Percentiles rank a stretch among this genome's conserved stretches.
phyloP scores from a whole-genome alignment of 768 basidiomycete species.

The Hirschioporus abietinus region DNA sequence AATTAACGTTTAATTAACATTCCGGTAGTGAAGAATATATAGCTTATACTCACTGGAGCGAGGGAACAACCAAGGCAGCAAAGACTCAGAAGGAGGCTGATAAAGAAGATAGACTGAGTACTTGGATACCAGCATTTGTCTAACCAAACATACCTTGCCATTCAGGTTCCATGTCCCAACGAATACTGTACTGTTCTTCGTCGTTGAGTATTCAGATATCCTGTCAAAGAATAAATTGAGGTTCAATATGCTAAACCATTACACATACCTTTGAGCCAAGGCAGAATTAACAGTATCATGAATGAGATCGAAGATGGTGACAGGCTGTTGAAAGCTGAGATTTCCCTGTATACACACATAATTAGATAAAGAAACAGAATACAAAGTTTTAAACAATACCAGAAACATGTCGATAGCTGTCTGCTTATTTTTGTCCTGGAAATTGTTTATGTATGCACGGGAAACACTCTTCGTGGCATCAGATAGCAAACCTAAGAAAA shows the following conservation, averaged over 20 bases:
- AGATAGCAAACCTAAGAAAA: slow-evolving; percentile 67
- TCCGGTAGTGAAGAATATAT: neutral
- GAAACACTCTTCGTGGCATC: slow-evolving; percentile 97
- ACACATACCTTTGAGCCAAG: slow-evolving; percentile 58
- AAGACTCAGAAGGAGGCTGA: slow-evolving; percentile 72
- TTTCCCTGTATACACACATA: slow-evolving; percentile 68
- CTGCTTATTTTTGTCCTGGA: slow-evolving; percentile 94
- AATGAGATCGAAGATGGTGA: slow-evolving; percentile 90
- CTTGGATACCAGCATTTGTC: neutral
- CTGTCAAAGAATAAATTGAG: slow-evolving; percentile 31
- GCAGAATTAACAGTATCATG: slow-evolving; percentile 79
- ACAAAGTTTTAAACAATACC: slow-evolving; percentile 38
- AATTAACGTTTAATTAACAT: slow-evolving; percentile 6
- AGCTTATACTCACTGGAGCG: slow-evolving; percentile 50
- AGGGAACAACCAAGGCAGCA: slow-evolving; percentile 90
- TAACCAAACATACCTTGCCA: slow-evolving; percentile 55
- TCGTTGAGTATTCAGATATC: slow-evolving; percentile 77
- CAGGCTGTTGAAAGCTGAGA: slow-evolving; percentile 78
- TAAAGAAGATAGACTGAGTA: slow-evolving; percentile 9
- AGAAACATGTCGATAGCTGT: slow-evolving; percentile 93
- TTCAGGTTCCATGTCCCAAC: slow-evolving; percentile 96
- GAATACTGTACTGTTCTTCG: slow-evolving; percentile 68
- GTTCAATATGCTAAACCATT: neutral
- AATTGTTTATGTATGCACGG: slow-evolving; percentile 96
- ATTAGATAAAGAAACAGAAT: neutral